A percentile compares a stretch with the other conserved stretches of the same genome.
Evolutionary conservation across 345 rosid genomes (phyloP).

Genomic region (Xanthoceras sorbifolium): DNA sequence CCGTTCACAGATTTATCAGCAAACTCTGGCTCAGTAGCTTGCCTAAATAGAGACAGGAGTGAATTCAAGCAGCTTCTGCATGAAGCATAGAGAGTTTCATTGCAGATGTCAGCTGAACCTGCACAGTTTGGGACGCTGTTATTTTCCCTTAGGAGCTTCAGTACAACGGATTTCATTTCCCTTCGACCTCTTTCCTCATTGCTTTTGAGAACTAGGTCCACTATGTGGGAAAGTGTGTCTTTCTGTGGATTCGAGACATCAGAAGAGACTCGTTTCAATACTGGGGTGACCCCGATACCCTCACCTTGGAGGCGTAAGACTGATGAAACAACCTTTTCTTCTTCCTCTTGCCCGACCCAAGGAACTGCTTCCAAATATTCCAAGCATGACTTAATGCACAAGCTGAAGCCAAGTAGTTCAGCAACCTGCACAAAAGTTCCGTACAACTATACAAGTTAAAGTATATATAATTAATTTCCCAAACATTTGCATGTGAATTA

Average conservation of each 20-base stretch:
- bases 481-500: neutral
- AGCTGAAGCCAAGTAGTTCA: conserved; percentile 69
- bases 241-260: conserved; percentile 53
- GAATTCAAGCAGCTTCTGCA: conserved; percentile 70
- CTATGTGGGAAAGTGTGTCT: conserved; percentile 76
- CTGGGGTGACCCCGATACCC: conserved; percentile 69
- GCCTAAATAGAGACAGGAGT: conserved; percentile 55
- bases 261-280: conserved; percentile 76
- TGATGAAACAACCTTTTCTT: conserved; percentile 83
- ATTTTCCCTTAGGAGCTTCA: conserved; percentile 89
- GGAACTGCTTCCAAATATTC: conserved; percentile 99
- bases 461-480: conserved; percentile 11
- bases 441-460: neutral
- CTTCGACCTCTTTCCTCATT: conserved; percentile 89
- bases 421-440: conserved; percentile 53
- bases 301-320: conserved; percentile 67
- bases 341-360: conserved; percentile 98
- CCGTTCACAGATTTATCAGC: conserved; percentile 27
- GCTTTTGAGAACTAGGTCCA: conserved; percentile 87
- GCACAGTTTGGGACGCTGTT: conserved; percentile 43
- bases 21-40: conserved; percentile 55
- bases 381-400: conserved; percentile 76
- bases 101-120: conserved; percentile 59
- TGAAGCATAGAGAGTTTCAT: conserved; percentile 61
- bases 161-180: conserved; percentile 82